A percentile compares a stretch with the other conserved stretches of the same genome.
Evolutionary conservation across 208 protist genomes (phyloP).

Genomic region (Lotmaria passim): DNA sequence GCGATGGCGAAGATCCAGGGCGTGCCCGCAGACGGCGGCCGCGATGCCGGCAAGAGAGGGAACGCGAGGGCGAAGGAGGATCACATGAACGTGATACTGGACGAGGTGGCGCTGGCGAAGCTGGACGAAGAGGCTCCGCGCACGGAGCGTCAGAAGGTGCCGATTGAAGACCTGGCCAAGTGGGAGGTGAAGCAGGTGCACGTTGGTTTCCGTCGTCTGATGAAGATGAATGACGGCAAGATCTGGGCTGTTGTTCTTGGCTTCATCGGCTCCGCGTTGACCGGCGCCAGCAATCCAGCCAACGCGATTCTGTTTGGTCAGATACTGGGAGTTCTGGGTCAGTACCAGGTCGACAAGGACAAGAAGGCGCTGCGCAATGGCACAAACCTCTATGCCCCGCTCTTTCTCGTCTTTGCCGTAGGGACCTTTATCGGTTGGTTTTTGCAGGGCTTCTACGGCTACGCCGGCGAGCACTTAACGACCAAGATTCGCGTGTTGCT

Average conservation of each 20-base stretch:
- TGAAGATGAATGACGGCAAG: constrained; percentile 40
- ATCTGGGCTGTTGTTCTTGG: constrained; percentile 44
- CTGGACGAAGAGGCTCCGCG: constrained; percentile 52
- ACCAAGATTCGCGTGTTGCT: constrained; percentile 61
- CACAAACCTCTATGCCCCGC: constrained; percentile 46
- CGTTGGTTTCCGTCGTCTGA: constrained; percentile 43
- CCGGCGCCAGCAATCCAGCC: constrained; percentile 37
- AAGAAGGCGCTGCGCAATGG: constrained; percentile 29
- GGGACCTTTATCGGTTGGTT: constrained; percentile 44
- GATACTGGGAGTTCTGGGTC: constrained; percentile 48
- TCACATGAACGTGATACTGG: constrained; percentile 38
- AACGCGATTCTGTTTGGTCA: constrained; percentile 54
- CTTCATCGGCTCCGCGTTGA: constrained; percentile 51
- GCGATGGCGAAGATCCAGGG: constrained; percentile 74
- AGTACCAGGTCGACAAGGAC: constrained; percentile 42
- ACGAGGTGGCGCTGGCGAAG: constrained; percentile 43
- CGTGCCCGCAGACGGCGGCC: constrained; percentile 4
- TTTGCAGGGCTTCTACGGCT: constrained; percentile 67
- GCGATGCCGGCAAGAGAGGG: constrained; percentile 10
- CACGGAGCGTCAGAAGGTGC: constrained; percentile 59
- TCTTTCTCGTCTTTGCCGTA: constrained; percentile 56
- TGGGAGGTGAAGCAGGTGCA: constrained; percentile 58
- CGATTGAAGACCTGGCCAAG: constrained; percentile 50
- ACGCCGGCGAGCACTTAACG: constrained; percentile 72
- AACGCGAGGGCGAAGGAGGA: constrained; percentile 12